These are phyloP conservation scores for Suhomyces pyralidae DNA, from an alignment of 805 yeast species.

Conservation along the genomic window DNA sequence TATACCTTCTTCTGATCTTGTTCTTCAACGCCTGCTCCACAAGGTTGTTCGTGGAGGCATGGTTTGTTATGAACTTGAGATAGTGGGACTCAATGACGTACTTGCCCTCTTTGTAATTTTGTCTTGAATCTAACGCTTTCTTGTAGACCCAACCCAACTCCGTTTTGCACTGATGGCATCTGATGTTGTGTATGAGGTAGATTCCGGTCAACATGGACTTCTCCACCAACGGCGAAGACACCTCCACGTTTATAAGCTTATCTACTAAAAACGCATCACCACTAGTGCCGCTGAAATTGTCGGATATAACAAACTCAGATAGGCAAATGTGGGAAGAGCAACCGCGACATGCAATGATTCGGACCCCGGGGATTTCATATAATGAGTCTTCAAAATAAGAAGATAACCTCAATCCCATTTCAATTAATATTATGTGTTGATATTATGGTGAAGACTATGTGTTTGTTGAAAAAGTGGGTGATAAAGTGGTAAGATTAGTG, in stretches of 20 bases:
- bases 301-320: slow-evolving; percentile 33
- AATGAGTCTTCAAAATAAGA: slow-evolving; percentile 36
- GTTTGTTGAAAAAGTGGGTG: too few species aligned
- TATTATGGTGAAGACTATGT: background rate
- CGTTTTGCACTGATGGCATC: slow-evolving; percentile 38
- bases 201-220: slow-evolving; percentile 40
- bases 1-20: slow-evolving; percentile 20
- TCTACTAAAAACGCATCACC: slow-evolving; percentile 44
- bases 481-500: background rate
- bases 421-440: background rate
- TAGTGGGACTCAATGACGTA: slow-evolving; percentile 40
- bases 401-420: slow-evolving; percentile 41
- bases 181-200: slow-evolving; percentile 34
- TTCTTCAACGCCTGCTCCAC: slow-evolving; percentile 29
- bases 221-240: slow-evolving; percentile 27
- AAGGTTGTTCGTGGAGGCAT: slow-evolving; percentile 30
- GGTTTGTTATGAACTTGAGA: slow-evolving; percentile 34
- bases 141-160: slow-evolving; percentile 41
- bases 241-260: slow-evolving; percentile 31
- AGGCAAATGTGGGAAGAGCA: slow-evolving; percentile 43
- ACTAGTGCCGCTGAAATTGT: slow-evolving; percentile 37
- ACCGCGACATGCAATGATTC: slow-evolving; percentile 39
- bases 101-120: slow-evolving; percentile 43
- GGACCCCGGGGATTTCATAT: slow-evolving; percentile 35
- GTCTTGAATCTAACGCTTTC: slow-evolving; percentile 33